phyloP scores from a whole-genome alignment of 2,329 filamentous ascomycete genomes.

The Ramularia endophylla region DNA sequence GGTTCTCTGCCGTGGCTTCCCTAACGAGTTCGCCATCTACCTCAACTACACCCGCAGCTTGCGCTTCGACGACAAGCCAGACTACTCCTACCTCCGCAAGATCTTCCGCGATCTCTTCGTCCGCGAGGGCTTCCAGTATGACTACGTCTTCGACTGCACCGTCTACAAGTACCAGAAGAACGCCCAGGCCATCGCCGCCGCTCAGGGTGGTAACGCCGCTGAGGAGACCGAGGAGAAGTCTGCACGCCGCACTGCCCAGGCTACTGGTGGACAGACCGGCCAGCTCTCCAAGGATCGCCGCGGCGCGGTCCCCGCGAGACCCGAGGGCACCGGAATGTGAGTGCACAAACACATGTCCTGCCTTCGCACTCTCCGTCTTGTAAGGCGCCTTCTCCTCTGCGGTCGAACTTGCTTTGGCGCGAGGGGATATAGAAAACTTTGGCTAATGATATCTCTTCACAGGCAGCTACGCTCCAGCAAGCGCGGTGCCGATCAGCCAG shows the following conservation, averaged over 20 bases:
- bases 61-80: slow-evolving; percentile 98
- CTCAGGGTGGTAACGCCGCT: slow-evolving; percentile 57
- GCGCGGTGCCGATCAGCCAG: slow-evolving; percentile 44
- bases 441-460: slow-evolving; percentile 39
- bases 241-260: slow-evolving; percentile 58
- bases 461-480: slow-evolving; percentile 50
- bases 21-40: slow-evolving; percentile 99
- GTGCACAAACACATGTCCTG: slow-evolving; percentile 53
- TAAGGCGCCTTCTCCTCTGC: slow-evolving; percentile 85
- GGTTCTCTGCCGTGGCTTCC: slow-evolving; percentile 97
- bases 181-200: slow-evolving; percentile 84
- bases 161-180: slow-evolving; percentile 99
- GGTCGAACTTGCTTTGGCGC: slow-evolving; percentile 70
- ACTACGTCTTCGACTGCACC: slow-evolving; percentile 99
- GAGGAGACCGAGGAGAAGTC: slow-evolving; percentile 68
- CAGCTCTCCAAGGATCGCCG: slow-evolving; percentile 63
- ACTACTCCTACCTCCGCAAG: slow-evolving; percentile 99
- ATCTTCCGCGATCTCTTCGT: slow-evolving; percentile 99
- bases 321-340: slow-evolving; percentile 96
- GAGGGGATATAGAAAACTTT: slow-evolving; percentile 51
- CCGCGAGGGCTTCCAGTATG: slow-evolving; percentile 98
- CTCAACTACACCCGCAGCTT: slow-evolving; percentile 98
- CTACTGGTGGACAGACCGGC: slow-evolving; percentile 49
- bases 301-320: slow-evolving; percentile 68
- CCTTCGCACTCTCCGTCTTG: slow-evolving; percentile 44